These are phyloP conservation scores for Euphrasia arctica DNA, from an alignment of 305 asterid species.

Conservation along the genomic window DNA sequence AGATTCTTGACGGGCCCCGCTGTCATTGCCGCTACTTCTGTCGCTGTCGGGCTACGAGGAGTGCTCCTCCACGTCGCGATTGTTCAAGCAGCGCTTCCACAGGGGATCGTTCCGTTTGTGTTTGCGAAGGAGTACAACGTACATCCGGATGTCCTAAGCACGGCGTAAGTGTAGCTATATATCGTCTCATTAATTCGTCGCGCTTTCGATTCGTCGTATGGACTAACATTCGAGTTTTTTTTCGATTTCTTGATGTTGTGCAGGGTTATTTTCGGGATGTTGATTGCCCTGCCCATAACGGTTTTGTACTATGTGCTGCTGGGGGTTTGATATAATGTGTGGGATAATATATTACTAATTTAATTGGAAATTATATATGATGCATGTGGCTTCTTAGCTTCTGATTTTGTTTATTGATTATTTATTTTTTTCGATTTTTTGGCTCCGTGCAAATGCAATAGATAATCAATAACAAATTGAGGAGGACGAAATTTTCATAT, in stretches of 20 bases:
- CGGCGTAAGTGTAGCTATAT: background rate
- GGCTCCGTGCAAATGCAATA: no score
- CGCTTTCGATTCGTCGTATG: no score
- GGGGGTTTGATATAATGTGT: conserved; percentile 34
- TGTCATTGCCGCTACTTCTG: background rate
- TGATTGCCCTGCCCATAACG: conserved; percentile 65
- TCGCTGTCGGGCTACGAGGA: background rate
- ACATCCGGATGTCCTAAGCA: background rate
- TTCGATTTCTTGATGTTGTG: background rate
- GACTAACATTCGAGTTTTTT: no score
- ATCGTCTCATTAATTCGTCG: no score
- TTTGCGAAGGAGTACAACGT: conserved; percentile 1
- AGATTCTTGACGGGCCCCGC: background rate
- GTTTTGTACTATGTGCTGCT: conserved; percentile 63
- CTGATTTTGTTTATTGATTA: no score
- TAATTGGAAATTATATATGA: background rate
- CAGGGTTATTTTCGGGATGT: conserved; percentile 79
- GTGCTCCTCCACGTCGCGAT: background rate
- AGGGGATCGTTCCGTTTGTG: conserved; percentile 1
- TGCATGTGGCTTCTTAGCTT: background rate
- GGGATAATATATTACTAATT: background rate
- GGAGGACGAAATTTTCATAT: no score
- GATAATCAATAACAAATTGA: no score
- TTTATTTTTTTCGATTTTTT: no score
- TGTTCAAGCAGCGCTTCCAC: background rate